Base-by-base conservation (phyloP, 2,329 filamentous ascomycete species). In the Calonectria fujianensis region DNA sequence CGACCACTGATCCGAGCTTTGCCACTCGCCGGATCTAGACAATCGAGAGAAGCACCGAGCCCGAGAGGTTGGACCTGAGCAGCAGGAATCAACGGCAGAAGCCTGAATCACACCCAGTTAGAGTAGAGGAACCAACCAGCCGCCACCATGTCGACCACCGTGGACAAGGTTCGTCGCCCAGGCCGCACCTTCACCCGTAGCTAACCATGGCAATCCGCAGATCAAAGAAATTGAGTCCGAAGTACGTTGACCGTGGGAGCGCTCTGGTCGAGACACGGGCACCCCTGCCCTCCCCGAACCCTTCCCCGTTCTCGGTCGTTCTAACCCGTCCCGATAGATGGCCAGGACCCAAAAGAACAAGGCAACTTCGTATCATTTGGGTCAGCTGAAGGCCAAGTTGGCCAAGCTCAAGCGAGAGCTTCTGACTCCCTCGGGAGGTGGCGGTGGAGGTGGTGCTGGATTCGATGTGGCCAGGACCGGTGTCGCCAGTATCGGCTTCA, bases 401-500 rank as follows among this genome's bases (percentile, higher is more conserved):
- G 96, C 97, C 63, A 99, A 99, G 89, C 90, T 99, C 82, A 98
- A 98, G 90, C 93, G 95, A 84, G 97, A 99, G 87, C 92, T 99
- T 65, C 90, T 99, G 79, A 98, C 95, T 52, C 97, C 97, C 27
- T 90, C 92, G 51, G 90, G 95, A 65, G 94, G 96, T 65, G 95
- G 96, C 72, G 96, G 96, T 71, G 96, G 94, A 72, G 96, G 93
- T 77, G 80, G 80, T 65, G 89, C 94, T 75, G 97, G 97, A 73
- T 99, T 99, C 89, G 97, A 99, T 88, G 97, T 99, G 78, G 97
- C 97, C 76, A 94, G 97, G 85, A 99, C 97, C 67, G 97, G 97
- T 89, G 97, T 98, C 77, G 97, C 97, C 78, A 98, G 95, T 89
- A 93, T 99, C 82, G 96, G 96, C 54, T 98, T 98, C 87, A 98